Base-by-base conservation (phyloP, 2,329 filamentous ascomycete species). In the Aspergillus tamarii region DNA sequence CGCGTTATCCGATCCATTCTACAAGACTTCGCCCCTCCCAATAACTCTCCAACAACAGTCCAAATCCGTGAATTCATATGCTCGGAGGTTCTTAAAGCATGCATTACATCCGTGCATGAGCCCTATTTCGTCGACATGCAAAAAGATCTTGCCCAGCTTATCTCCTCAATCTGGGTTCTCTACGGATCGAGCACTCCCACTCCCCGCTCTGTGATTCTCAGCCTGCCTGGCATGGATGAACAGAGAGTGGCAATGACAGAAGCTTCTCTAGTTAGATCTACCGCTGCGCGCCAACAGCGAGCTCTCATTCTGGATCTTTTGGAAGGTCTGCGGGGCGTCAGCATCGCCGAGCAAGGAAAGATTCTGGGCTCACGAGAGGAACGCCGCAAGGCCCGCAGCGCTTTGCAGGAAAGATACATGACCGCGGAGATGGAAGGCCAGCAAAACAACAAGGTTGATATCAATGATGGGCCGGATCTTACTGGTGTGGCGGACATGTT, bases 111-210 rank as follows among this genome's bases (percentile, higher is more conserved):
- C 2, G 88, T 99, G 57, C 92, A 98, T 78, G 95, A 99, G 69
- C 90, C 93, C 0, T 97, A 98, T 78, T 99, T 98, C 78, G 94
- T 97, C 39, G 95, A 99, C 70, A 87, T 96, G 66, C 95, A 99
- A 73, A 94, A 94, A 75, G 94, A 99, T 58, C 85, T 99, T 26
- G 94, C 93, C 0, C 87, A 89, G 26, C 84, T 98, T 43, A 97
- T 99, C 66, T 94, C 94, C 0, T 87, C 89, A 4, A 95, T 98
- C 65, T 84, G 97, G 70, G 85, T 90, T 10, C 86, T 91, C 65
- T 97, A 97, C 75, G 87, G 88, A 14, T 82, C 87, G 0, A 78
- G 87, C 36, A 94, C 90, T 9, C 73, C 83, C 8, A 95, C 91
- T 0, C 92, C 94, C 0, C 84, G 89, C 23, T 82, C 88, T 6